A percentile compares a stretch with the other conserved stretches of the same genome.
phyloP scores from a whole-genome alignment of 2,329 filamentous ascomycete species.

The Coccinonectria pachysandricola region DNA sequence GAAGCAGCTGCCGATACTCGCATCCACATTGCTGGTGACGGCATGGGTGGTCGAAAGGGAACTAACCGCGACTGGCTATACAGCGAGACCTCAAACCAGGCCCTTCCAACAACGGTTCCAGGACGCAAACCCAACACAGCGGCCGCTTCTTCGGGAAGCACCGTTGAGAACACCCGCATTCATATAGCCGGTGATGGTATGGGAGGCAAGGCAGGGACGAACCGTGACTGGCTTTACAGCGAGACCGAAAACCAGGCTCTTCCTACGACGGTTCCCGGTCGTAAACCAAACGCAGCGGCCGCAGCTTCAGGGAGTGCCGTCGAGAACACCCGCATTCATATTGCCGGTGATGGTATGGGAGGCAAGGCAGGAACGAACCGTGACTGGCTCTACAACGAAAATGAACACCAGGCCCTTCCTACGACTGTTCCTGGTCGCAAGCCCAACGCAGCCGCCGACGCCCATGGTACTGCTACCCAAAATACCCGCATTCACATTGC shows the following conservation, averaged over 20 bases:
- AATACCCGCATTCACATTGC: conserved; percentile 31
- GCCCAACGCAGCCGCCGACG: conserved; percentile 10
- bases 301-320: conserved; percentile 8
- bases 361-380: conserved; percentile 42
- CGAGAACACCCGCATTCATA: conserved; percentile 24
- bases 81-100: conserved; percentile 46
- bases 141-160: no score
- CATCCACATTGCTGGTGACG: conserved; percentile 46
- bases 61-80: conserved; percentile 56
- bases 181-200: conserved; percentile 54
- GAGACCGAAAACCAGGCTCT: conserved; percentile 21
- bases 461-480: conserved; percentile 5
- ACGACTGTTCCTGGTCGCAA: conserved; percentile 24
- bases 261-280: conserved; percentile 10
- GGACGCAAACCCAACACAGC: conserved; percentile 46
- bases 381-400: conserved; percentile 47
- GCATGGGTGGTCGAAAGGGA: conserved; percentile 61
- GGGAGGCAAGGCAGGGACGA: conserved; percentile 48
- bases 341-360: conserved; percentile 55
- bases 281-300: conserved; percentile 9
- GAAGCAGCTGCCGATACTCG: no score
- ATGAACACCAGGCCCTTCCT: conserved; percentile 28
- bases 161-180: conserved; percentile 25
- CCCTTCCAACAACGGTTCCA: conserved; percentile 37
- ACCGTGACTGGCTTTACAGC: conserved; percentile 46